phyloP scores from a whole-genome alignment of 257 asterid species.

The Solanum bukasovii region DNA sequence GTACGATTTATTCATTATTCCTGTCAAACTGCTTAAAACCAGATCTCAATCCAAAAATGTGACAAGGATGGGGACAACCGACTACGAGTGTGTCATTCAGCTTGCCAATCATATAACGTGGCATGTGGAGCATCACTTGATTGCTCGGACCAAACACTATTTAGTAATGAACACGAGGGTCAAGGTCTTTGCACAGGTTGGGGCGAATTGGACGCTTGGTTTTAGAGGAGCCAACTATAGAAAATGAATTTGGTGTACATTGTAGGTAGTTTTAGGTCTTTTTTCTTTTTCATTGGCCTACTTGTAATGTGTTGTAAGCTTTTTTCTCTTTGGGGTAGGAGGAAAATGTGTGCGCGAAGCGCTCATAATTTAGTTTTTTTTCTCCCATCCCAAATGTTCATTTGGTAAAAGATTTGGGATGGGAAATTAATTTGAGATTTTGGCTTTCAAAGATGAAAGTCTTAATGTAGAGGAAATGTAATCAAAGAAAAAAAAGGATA shows the following conservation, averaged over 20 bases:
- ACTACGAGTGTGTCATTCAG: conserved; percentile 91
- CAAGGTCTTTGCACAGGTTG: conserved; percentile 97
- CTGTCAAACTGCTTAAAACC: conserved; percentile 4
- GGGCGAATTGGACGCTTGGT: conserved; percentile 85
- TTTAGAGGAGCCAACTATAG: conserved; percentile 13
- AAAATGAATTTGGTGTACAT: conserved; percentile 38
- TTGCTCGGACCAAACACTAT: conserved; percentile 91
- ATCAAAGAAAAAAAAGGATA: neutral
- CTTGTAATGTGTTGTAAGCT: neutral
- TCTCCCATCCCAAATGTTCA: conserved; percentile 28
- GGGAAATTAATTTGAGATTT: conserved; percentile 25
- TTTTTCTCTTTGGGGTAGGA: neutral
- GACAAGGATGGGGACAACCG: conserved; percentile 87
- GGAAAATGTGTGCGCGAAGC: conserved; percentile 29
- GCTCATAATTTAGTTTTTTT: conserved; percentile 30
- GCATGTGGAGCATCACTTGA: conserved; percentile 99
- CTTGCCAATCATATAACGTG: conserved; percentile 81
- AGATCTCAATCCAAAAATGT: conserved; percentile 95
- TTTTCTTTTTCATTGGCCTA: neutral
- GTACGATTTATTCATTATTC: neutral
- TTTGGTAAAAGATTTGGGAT: conserved; percentile 26
- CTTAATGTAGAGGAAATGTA: conserved; percentile 26
- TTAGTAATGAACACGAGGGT: conserved; percentile 79
- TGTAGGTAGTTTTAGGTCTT: conserved; percentile 32
- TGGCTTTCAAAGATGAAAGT: conserved; percentile 79